phyloP scores from a whole-genome alignment of 768 basidiomycete genomes.

The Russula vinacea region DNA sequence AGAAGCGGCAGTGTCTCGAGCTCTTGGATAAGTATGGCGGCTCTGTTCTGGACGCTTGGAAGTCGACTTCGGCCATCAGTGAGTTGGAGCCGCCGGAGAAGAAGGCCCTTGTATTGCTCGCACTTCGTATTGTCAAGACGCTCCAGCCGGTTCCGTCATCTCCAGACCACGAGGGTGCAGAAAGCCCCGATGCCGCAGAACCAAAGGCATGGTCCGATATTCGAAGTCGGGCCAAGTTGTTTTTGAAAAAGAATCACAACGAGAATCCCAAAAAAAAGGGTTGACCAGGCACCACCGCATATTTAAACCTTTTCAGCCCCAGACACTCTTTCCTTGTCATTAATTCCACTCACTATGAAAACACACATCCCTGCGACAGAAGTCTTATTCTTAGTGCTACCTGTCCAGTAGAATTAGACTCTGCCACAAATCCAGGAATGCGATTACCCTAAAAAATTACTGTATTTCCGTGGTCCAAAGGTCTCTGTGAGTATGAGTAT shows the following conservation, averaged over 20 bases:
- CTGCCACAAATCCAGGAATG: background rate
- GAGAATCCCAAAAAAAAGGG: too few relatives aligned
- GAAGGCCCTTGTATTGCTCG: conserved; percentile 24
- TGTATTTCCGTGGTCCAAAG: background rate
- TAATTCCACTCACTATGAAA: background rate
- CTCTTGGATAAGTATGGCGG: conserved; percentile 18
- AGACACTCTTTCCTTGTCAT: background rate
- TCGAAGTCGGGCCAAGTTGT: conserved; percentile 9
- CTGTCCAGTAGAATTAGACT: background rate
- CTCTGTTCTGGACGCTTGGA: conserved; percentile 11
- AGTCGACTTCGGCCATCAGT: background rate
- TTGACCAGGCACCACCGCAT: too few relatives aligned
- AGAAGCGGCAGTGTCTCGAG: conserved; percentile 17
- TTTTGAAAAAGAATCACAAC: background rate
- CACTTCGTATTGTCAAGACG: background rate
- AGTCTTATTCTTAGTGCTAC: background rate
- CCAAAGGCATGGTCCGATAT: conserved; percentile 4
- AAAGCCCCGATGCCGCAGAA: background rate
- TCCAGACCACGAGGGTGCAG: background rate
- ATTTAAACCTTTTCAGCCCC: background rate
- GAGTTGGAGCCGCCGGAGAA: background rate
- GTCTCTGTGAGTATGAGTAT: background rate
- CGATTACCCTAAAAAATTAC: conserved; percentile 29
- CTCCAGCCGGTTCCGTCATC: background rate
- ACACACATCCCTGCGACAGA: background rate